phyloP scores from a whole-genome alignment of 2,329 filamentous ascomycete species.

The Trichophyton simii region DNA sequence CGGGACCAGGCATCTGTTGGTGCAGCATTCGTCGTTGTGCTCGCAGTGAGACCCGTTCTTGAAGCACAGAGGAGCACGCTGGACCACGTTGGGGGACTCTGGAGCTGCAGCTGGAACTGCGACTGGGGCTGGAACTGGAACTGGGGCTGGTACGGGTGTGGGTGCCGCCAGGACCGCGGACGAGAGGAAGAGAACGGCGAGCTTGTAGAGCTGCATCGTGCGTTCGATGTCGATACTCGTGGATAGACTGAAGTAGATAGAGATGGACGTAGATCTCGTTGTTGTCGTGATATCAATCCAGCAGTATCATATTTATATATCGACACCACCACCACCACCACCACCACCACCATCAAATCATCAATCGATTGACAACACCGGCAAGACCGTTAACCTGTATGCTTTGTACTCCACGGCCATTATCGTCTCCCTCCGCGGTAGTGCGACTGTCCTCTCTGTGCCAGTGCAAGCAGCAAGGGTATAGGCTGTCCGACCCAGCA shows the following conservation, averaged over 20 bases:
- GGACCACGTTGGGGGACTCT: not conserved
- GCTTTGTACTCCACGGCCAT: too few species aligned
- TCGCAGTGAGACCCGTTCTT: not conserved
- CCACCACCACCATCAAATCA: too few species aligned
- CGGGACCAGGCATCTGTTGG: not conserved
- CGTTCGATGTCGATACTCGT: not conserved
- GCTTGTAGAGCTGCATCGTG: not conserved
- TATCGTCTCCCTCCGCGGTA: not conserved
- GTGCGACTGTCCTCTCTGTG: not conserved
- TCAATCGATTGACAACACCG: too few species aligned
- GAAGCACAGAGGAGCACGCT: not conserved
- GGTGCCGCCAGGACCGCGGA: not conserved
- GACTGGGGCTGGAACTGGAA: not conserved
- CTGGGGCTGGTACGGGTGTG: not conserved
- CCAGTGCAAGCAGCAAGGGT: not conserved
- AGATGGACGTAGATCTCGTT: too few species aligned
- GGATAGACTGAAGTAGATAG: not conserved
- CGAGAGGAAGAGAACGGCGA: not conserved
- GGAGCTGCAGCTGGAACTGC: not conserved
- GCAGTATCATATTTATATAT: too few species aligned
- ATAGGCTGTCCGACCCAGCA: not conserved
- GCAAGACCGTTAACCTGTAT: too few species aligned
- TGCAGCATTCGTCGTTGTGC: not conserved
- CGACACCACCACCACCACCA: too few species aligned
- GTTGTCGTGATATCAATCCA: not conserved